Base-by-base conservation (phyloP, 2,329 filamentous ascomycete species). In the Xylaria sp. region DNA sequence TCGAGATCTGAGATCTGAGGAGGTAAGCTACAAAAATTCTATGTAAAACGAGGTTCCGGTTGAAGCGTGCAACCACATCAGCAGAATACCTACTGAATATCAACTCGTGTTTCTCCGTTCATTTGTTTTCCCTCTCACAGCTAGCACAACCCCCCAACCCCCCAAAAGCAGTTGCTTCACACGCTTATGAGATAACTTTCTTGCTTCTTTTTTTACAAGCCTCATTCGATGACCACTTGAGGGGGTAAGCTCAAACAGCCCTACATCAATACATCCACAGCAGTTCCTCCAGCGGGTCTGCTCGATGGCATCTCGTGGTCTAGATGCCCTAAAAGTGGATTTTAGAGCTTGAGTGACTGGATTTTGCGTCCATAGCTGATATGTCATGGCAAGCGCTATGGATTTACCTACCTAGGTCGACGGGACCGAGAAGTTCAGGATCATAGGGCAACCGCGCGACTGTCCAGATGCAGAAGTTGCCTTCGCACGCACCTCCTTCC, bases 401-500 rank as follows among this genome's bases (percentile, higher is more conserved):
- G 55, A 23, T 56, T 20, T 31, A 23, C 41, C 18, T 18, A 46
- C 15, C 18, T 46, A 43, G 10, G 33, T 36, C 10, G 4, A 60
- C 31, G 23, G 52, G 8, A 51, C 33, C 33, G 5, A 20, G n/a
- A 25, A 25, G 13, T 3, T 3, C 25, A 25, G 43, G 28, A 25
- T 8, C 8, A 54, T 23, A 10, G 12, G 59, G 65, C 18, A 64
- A 46, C 25, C 8, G 43, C 52, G 20, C 58, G 10, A 13, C 23
- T 52, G 8, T 43, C 18, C 12, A 18, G 31, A 8, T 33, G 28
- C 13, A 55, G 46, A 12, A 33, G 36, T 39, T 63, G 43, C 46
- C 52, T 43, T 23, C 36, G 52, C 31, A n/a, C 41, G 65, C 54
- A 23, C 18, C 46, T 41, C 15, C 43, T 67, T 63, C 65, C 59